These are phyloP conservation scores for Proteromonas lacertae DNA, from an alignment of 352 stramenopile species.

Conservation along the genomic window DNA sequence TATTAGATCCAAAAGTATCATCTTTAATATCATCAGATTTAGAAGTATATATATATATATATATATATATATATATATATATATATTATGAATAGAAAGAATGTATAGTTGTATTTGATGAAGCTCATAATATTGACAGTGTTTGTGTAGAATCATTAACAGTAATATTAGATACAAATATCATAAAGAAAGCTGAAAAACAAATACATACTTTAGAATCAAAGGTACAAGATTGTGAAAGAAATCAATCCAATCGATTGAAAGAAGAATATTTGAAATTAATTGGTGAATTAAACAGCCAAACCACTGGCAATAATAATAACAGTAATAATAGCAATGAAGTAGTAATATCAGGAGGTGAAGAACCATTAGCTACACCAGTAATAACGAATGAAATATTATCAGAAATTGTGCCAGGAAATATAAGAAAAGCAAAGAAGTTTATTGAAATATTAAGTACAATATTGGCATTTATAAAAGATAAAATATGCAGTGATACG, in stretches of 20 bases:
- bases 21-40: slow-evolving; percentile 51
- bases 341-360: slow-evolving; percentile 26
- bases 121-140: slow-evolving; percentile 97
- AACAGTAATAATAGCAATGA: too few relatives aligned
- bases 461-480: slow-evolving; percentile 16
- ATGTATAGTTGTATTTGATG: slow-evolving; percentile 71
- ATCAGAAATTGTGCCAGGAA: slow-evolving; percentile 76
- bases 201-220: too few relatives aligned
- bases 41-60: slow-evolving; percentile 25
- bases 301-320: too few relatives aligned
- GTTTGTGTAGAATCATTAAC: slow-evolving; percentile 92
- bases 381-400: slow-evolving; percentile 30
- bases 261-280: too few relatives aligned
- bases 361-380: slow-evolving; percentile 4
- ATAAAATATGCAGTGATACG: not conserved
- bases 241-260: too few relatives aligned
- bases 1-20: slow-evolving; percentile 83
- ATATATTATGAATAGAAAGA: slow-evolving; percentile 10
- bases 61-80: not conserved
- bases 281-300: too few relatives aligned
- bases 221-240: too few relatives aligned
- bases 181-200: slow-evolving; percentile 23
- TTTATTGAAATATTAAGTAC: slow-evolving; percentile 90
- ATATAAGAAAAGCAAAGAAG: slow-evolving; percentile 82
- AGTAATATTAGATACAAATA: slow-evolving; percentile 60